phyloP scores from a whole-genome alignment of 2,329 filamentous ascomycete species.

The Chrysosporium queenslandicum region DNA sequence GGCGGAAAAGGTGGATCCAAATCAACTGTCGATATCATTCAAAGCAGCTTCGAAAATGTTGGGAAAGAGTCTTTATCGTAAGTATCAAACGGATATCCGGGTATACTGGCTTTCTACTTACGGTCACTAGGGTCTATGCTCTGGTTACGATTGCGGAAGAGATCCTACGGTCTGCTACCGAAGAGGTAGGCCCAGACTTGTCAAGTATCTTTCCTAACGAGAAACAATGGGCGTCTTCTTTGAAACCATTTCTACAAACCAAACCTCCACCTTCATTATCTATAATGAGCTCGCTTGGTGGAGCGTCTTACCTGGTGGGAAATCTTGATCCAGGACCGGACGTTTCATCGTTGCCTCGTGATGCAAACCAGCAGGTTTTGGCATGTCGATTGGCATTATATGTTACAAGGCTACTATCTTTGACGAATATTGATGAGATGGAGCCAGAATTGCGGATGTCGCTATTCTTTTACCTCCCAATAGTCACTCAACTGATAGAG shows the following conservation, averaged over 20 bases:
- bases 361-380: conserved; percentile 60
- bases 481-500: conserved; percentile 48
- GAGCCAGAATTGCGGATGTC: conserved; percentile 28
- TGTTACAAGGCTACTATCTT: conserved; percentile 48
- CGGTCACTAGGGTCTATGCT: conserved; percentile 43
- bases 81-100: conserved; percentile 19
- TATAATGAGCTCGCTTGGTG: conserved; percentile 62
- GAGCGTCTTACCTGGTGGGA: conserved; percentile 56
- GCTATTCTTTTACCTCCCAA: conserved; percentile 43
- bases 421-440: conserved; percentile 27
- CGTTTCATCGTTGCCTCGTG: conserved; percentile 41
- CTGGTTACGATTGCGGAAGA: conserved; percentile 47
- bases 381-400: conserved; percentile 69
- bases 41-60: conserved; percentile 42
- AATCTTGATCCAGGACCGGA: conserved; percentile 21
- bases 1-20: conserved; percentile 34
- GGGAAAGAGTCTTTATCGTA: conserved; percentile 37
- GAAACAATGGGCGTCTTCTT: conserved; percentile 54
- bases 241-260: conserved; percentile 43
- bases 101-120: conserved; percentile 18
- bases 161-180: conserved; percentile 26
- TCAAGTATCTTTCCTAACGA: conserved; percentile 52
- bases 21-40: conserved; percentile 44
- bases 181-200: conserved; percentile 8
- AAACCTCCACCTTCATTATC: conserved; percentile 50